phyloP scores from a whole-genome alignment of 177 flowering plant genomes.

The Telopea speciosissima region DNA sequence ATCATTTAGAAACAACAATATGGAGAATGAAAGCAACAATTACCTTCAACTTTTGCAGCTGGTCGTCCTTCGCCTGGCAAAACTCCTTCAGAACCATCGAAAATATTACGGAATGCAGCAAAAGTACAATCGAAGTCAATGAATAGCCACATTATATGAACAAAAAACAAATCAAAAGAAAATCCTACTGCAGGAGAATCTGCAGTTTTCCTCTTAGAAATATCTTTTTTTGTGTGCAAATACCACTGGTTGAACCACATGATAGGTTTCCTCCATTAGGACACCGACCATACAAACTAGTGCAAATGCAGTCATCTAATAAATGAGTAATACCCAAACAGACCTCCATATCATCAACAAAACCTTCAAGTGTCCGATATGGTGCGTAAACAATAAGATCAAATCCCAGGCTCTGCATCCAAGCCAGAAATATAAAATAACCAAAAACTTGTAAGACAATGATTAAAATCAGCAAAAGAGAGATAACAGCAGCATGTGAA shows the following conservation, averaged over 20 bases:
- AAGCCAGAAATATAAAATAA: too few species aligned
- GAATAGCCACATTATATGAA: background rate
- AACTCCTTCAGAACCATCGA: slow-evolving; percentile 49
- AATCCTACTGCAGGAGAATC: background rate
- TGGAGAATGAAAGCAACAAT: slow-evolving; percentile 2
- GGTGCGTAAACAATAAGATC: slow-evolving; percentile 98
- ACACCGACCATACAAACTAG: background rate
- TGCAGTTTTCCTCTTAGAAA: background rate
- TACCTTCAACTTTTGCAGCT: slow-evolving; percentile 54
- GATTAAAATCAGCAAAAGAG: background rate
- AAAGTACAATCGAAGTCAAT: background rate
- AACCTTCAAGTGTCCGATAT: slow-evolving; percentile 87
- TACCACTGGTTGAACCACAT: background rate
- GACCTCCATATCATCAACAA: slow-evolving; percentile 80
- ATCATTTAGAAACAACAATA: background rate
- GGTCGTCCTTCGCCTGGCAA: slow-evolving; percentile 33
- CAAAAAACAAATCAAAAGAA: background rate
- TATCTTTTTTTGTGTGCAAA: background rate
- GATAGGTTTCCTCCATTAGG: background rate
- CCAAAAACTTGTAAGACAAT: background rate
- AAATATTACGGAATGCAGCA: slow-evolving; percentile 10
- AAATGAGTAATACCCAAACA: slow-evolving; percentile 11
- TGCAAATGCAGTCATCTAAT: background rate
- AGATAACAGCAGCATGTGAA: slow-evolving; percentile 3
- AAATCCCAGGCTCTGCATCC: slow-evolving; percentile 76